These are phyloP conservation scores for Erodium texanum DNA, from an alignment of 441 rosid species.

Conservation along the genomic window DNA sequence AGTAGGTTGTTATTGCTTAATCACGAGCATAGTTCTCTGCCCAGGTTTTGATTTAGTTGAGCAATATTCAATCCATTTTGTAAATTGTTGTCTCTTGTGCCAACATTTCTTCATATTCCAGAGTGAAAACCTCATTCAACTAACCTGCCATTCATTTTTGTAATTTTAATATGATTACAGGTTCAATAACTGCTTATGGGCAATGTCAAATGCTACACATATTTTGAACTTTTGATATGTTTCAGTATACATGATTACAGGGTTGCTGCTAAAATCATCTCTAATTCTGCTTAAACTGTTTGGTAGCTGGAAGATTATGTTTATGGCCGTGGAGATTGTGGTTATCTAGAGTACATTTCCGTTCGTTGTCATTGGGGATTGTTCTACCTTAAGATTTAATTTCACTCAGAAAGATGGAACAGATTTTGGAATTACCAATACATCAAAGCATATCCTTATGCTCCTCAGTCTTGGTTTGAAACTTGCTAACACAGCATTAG, in stretches of 20 bases:
- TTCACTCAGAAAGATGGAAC: not conserved
- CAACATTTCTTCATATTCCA: not conserved
- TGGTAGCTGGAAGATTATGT: conserved; percentile 1
- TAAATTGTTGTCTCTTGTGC: not conserved
- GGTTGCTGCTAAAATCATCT: not conserved
- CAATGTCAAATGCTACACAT: not conserved
- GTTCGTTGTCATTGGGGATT: not conserved
- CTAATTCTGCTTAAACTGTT: not conserved
- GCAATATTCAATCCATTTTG: not conserved
- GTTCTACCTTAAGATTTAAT: not conserved
- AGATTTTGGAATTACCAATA: not conserved
- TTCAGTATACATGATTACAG: not conserved
- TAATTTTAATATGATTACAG: not conserved
- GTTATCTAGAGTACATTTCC: not conserved
- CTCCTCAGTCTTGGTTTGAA: not conserved
- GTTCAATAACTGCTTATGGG: not conserved
- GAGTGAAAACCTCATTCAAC: not conserved
- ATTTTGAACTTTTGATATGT: not conserved
- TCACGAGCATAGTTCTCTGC: not conserved
- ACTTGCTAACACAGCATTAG: not conserved
- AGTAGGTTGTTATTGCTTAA: not conserved
- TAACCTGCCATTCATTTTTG: not conserved
- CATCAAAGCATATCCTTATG: not conserved
- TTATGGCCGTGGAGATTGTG: not conserved
- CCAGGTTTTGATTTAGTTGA: not conserved